Base-by-base conservation (phyloP, 2,329 filamentous ascomycete species). In the Ambrosiella beaveri region DNA sequence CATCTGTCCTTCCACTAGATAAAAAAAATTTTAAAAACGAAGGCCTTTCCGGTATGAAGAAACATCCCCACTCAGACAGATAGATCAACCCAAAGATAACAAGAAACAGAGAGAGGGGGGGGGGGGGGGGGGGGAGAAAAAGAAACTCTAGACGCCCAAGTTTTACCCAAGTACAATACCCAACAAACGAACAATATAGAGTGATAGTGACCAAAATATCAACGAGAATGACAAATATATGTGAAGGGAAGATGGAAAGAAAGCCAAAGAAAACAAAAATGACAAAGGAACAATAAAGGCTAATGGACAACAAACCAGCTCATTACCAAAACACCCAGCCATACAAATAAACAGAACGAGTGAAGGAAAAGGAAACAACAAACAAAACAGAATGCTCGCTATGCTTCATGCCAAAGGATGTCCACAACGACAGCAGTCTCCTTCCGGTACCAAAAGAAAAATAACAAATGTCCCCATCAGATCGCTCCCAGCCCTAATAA, bases 381-480 rank as follows among this genome's bases (percentile, higher is more conserved):
- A 45, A 56, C 50, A 51, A 57, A 50, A 57, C 44, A 54, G 35
- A 39, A 58, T 40, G 38, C 38, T 54, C 38, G 52, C 52, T 54
- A 54, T 54, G 52, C 37, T 41, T 54, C 52, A 44, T 54, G 52
- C 52, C 52, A 54, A 19, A 35, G 11, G 19, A 51, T 41, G 39
- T 12, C 49, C 49, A 58, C 54, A 60, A 62, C 56, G 51, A 51
- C 35, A 51, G 57, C 44, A 47, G 17, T 47, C 44, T 27, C 3
- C 27, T 27, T 27, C 27, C 27, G 17, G 19, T 15, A 1, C 49
- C 51, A 61, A 62, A 55, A 54, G 50, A 67, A 64, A 64, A 62
- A 63, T 66, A 66, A 63, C 55, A 64, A 63, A 49, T 40, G 57
- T 55, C 44, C 6, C 44, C 3, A 8, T 47, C 8, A 47, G 44